Conservation (phyloP, 345 rosid species). For the Syzygium aromaticum region DNA sequence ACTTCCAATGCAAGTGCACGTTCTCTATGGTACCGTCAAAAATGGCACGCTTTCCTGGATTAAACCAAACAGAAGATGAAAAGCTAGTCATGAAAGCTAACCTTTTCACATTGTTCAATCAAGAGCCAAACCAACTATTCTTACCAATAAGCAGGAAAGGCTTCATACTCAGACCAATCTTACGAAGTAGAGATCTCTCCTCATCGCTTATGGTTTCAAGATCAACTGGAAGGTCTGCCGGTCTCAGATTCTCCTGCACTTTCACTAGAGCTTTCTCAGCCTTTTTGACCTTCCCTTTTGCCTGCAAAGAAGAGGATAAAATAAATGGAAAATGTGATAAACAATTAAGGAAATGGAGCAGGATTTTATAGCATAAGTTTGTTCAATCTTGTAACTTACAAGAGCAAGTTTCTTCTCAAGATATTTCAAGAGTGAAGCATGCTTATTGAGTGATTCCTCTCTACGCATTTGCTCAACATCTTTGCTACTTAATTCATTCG, state of each 20-base stretch:
- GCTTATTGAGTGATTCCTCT: slow-evolving; percentile 40
- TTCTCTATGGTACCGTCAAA: slow-evolving; percentile 83
- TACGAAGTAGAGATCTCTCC: slow-evolving; percentile 78
- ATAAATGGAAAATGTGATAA: neutral
- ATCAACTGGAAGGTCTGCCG: slow-evolving; percentile 72
- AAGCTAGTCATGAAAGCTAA: slow-evolving; percentile 1
- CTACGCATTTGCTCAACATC: slow-evolving; percentile 60
- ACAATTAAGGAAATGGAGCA: neutral
- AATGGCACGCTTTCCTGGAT: slow-evolving; percentile 68
- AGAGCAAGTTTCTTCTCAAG: slow-evolving; percentile 56
- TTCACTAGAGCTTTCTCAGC: slow-evolving; percentile 64
- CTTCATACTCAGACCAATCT: slow-evolving; percentile 86
- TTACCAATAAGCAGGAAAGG: slow-evolving; percentile 81
- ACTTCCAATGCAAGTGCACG: slow-evolving; percentile 95
- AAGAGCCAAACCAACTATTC: slow-evolving; percentile 9
- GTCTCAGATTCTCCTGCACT: slow-evolving; percentile 63
- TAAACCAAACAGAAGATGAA: neutral
- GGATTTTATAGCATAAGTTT: neutral
- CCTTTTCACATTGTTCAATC: neutral
- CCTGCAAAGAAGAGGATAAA: slow-evolving; percentile 30
- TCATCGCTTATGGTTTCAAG: slow-evolving; percentile 73
- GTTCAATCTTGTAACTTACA: slow-evolving; percentile 32
- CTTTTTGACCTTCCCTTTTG: slow-evolving; percentile 51
- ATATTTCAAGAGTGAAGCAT: slow-evolving; percentile 42
- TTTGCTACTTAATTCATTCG: slow-evolving; percentile 36